Evolutionary conservation across 164 flowering plant genomes (phyloP).

Genomic region (Amborella trichopoda): DNA sequence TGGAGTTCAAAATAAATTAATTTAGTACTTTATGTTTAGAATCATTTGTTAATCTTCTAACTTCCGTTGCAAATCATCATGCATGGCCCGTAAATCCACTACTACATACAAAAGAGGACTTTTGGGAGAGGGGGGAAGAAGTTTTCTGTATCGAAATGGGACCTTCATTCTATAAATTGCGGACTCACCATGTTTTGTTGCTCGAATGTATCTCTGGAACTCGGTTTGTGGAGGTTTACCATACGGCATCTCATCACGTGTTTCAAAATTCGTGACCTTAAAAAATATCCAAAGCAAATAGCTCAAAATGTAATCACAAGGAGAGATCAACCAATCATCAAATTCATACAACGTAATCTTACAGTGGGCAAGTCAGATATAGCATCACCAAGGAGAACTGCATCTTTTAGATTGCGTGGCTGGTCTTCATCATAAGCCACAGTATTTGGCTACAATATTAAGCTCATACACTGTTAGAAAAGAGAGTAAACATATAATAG

Average conservation of each 20-base stretch:
- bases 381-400: conserved; percentile 37
- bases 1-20: too few species aligned
- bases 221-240: conserved; percentile 34
- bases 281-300: too few species aligned
- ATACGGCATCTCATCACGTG: conserved; percentile 35
- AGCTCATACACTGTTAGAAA: background rate
- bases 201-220: conserved; percentile 41
- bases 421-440: conserved; percentile 59
- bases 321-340: background rate
- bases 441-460: conserved; percentile 28
- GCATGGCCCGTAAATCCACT: too few species aligned
- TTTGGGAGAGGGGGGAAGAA: too few species aligned
- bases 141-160: too few species aligned
- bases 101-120: too few species aligned
- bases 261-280: conserved; percentile 31
- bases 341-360: conserved; percentile 1
- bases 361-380: conserved; percentile 56
- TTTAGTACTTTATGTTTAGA: too few species aligned
- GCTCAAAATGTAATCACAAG: background rate
- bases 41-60: too few species aligned
- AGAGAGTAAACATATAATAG: background rate
- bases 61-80: too few species aligned
- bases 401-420: conserved; percentile 25
- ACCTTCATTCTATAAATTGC: background rate
- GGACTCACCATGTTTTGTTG: conserved; percentile 26